These are phyloP conservation scores for Oldenlandia corymbosa DNA, from an alignment of 257 asterid species.

Conservation along the genomic window DNA sequence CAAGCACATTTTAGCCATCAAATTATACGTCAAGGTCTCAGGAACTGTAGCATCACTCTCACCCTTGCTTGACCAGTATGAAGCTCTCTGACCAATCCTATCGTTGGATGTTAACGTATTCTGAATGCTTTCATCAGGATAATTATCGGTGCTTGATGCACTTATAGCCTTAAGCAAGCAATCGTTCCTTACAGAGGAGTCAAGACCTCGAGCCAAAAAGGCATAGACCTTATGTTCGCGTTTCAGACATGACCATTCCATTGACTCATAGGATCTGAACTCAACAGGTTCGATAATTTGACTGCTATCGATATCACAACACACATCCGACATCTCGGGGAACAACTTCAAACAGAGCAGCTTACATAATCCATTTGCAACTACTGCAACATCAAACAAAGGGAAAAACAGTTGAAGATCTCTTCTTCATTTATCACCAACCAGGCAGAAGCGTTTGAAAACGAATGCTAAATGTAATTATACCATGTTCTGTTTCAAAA, in stretches of 20 bases:
- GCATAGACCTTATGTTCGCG: slow-evolving; percentile 61
- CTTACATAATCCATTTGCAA: slow-evolving; percentile 53
- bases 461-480: neutral
- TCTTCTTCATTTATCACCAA: slow-evolving; percentile 1
- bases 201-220: slow-evolving; percentile 37
- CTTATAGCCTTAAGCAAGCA: slow-evolving; percentile 57
- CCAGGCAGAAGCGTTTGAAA: neutral
- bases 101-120: slow-evolving; percentile 56
- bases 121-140: slow-evolving; percentile 66
- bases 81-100: slow-evolving; percentile 46
- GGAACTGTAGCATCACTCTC: slow-evolving; percentile 41
- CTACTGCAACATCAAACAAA: slow-evolving; percentile 41
- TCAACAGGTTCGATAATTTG: slow-evolving; percentile 23
- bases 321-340: slow-evolving; percentile 44
- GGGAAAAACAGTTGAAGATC: neutral
- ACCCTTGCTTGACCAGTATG: slow-evolving; percentile 91
- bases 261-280: slow-evolving; percentile 19
- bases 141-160: slow-evolving; percentile 78
- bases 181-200: slow-evolving; percentile 25
- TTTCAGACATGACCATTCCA: slow-evolving; percentile 30
- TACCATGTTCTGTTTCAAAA: neutral
- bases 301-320: slow-evolving; percentile 30
- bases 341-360: slow-evolving; percentile 50
- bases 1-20: slow-evolving; percentile 52
- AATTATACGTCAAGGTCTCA: slow-evolving; percentile 52